Conservation (phyloP, 1,139 yeast species). For the Magnusiomyces sp. region DNA sequence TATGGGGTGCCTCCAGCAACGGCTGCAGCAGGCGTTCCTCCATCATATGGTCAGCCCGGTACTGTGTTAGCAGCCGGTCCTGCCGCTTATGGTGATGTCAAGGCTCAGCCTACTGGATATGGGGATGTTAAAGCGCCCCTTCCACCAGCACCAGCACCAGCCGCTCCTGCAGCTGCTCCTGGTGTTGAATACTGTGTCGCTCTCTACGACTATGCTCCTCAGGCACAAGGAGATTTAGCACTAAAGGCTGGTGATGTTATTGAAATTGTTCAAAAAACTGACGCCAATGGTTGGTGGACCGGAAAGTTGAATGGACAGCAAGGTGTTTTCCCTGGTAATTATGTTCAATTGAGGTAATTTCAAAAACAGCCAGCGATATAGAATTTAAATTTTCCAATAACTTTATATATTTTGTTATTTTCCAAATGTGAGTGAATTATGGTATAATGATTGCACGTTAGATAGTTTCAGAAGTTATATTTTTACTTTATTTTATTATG, state of each 20-base stretch:
- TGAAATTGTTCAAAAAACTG: slow-evolving; percentile 75
- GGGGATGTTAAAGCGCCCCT: slow-evolving; percentile 20
- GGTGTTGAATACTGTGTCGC: slow-evolving; percentile 59
- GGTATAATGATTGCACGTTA: too few species aligned
- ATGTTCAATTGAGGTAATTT: slow-evolving; percentile 55
- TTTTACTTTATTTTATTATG: too few species aligned
- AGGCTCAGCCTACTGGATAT: slow-evolving; percentile 16
- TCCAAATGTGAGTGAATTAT: too few species aligned
- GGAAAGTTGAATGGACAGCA: slow-evolving; percentile 79
- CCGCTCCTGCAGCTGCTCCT: slow-evolving; percentile 35
- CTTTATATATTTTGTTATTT: too few species aligned
- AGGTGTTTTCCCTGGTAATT: slow-evolving; percentile 94
- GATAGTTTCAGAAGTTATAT: too few species aligned
- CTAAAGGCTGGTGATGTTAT: slow-evolving; percentile 85
- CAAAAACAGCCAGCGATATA: too few species aligned
- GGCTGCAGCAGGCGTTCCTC: slow-evolving; percentile 13
- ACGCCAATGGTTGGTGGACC: slow-evolving; percentile 97
- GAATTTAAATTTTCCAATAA: too few species aligned
- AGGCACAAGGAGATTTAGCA: slow-evolving; percentile 81
- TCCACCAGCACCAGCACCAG: slow-evolving; percentile 30
- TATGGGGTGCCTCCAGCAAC: slow-evolving; percentile 19
- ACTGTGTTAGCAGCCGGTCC: too few species aligned
- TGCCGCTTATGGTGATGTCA: slow-evolving; percentile 18
- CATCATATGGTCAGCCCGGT: slow-evolving; percentile 13
- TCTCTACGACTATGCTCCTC: slow-evolving; percentile 67